Base-by-base conservation (phyloP, 768 basidiomycete genomes). In the Podaxis mareebaensis region DNA sequence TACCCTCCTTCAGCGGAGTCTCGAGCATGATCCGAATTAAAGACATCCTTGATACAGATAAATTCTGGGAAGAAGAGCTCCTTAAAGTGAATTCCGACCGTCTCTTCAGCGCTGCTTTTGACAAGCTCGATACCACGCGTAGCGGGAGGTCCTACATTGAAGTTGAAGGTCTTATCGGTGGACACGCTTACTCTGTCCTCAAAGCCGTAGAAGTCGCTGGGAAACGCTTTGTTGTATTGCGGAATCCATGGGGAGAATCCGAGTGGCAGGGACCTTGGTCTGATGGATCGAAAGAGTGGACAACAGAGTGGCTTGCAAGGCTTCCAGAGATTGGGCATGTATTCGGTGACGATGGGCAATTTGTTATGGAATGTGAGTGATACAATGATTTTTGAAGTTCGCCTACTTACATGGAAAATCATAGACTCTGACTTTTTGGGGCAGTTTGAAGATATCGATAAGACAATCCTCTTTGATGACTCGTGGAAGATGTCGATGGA, bases 21-120 rank as follows among this genome's bases (percentile, higher is more conserved):
- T 80, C 81, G 5, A 79, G 76, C 15, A 72, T 76, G 40, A 74
- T 81, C 38, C 74, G 74, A n/a, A 79, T 73, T 65, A 80, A 78
- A 69, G 79, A 82, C 60, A 83, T 86, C 51, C 75, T 85, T 38
- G 79, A 84, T 57, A 68, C 68, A 1, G 80, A 85, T 62, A 70
- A 74, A 7, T 86, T 85, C 70, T 86, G 84, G 85, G 73, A 74
- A 4, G 79, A 85, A 53, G 85, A 86, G 65, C 77, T 86, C 20
- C 69, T 78, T 5, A 77, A 72, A 38, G 83, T 81, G 3, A 83
- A 82, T 64, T 71, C 78, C 53, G 84, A 85, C 65, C 78, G 83
- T 4, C 74, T 85, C 2, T 85, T 86, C 65, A 81, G 80, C 2
- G 84, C 83, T 65, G 78, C 78, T 53, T 83, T 84, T 66, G 73